Percentiles rank a stretch among this genome's conserved stretches.
These are phyloP conservation scores for Tetrahymena thermophila DNA, from an alignment of 73 alveolate genomes.

Conservation along the genomic window DNA sequence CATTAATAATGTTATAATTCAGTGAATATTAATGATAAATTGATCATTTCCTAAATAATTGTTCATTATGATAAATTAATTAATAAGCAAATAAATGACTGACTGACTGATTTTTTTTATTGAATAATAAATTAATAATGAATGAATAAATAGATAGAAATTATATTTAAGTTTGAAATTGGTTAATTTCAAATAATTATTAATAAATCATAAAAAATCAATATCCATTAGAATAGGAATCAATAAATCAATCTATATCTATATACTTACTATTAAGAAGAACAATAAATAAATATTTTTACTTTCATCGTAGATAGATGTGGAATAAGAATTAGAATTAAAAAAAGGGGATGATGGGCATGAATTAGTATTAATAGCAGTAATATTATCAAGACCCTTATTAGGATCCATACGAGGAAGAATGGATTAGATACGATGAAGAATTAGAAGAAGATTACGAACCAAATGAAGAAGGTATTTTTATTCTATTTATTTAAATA, in stretches of 20 bases:
- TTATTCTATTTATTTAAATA: not conserved
- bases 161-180: not conserved
- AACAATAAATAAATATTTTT: not conserved
- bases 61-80: no score
- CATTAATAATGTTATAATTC: no score
- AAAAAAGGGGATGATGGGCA: not conserved
- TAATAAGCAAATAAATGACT: not conserved
- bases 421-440: conserved; percentile 50
- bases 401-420: not conserved
- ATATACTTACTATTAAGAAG: not conserved
- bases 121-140: not conserved
- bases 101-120: not conserved
- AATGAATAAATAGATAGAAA: not conserved
- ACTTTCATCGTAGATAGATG: not conserved
- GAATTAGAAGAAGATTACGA: conserved; percentile 62
- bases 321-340: not conserved
- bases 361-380: not conserved
- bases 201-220: not conserved
- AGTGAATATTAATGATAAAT: no score
- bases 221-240: not conserved
- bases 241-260: not conserved
- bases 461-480: conserved; percentile 32
- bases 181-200: not conserved
- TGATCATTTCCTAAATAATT: no score
- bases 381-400: not conserved